Percentiles rank a stretch among this genome's conserved stretches.
Conservation (phyloP, 148 eudicot genomes). For the Talinum fruticosum region DNA sequence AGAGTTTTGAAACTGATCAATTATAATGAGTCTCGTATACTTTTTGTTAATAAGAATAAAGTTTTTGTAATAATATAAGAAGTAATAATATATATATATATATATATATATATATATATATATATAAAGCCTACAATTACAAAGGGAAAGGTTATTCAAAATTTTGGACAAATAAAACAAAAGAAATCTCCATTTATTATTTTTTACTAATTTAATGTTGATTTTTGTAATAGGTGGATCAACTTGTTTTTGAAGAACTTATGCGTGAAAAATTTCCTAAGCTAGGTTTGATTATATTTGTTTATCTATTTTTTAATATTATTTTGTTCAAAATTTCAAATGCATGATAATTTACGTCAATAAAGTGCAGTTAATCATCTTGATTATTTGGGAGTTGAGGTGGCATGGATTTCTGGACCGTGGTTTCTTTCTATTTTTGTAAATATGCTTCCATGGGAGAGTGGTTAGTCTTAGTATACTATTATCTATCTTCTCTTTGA, state of each 20-base stretch:
- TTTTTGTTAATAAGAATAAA: too few species aligned
- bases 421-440: constrained; percentile 94
- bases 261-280: constrained; percentile 85
- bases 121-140: too few species aligned
- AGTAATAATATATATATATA: too few species aligned
- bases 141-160: too few species aligned
- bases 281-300: constrained; percentile 49
- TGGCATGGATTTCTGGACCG: constrained; percentile 86
- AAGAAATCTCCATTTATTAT: too few species aligned
- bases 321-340: neutral
- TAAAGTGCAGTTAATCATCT: constrained; percentile 81
- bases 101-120: too few species aligned
- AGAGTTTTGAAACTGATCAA: too few species aligned
- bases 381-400: constrained; percentile 91
- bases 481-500: neutral
- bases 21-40: too few species aligned
- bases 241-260: constrained; percentile 90
- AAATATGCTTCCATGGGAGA: constrained; percentile 97
- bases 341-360: neutral
- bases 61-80: too few species aligned
- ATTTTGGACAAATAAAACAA: too few species aligned
- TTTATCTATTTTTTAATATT: neutral
- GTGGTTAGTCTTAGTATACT: constrained; percentile 49
- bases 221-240: constrained; percentile 63
- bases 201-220: neutral